Percentiles rank a stretch among this genome's conserved stretches.
Conservation (phyloP, 2,329 filamentous ascomycete genomes). For the Fusarium kyushuense region DNA sequence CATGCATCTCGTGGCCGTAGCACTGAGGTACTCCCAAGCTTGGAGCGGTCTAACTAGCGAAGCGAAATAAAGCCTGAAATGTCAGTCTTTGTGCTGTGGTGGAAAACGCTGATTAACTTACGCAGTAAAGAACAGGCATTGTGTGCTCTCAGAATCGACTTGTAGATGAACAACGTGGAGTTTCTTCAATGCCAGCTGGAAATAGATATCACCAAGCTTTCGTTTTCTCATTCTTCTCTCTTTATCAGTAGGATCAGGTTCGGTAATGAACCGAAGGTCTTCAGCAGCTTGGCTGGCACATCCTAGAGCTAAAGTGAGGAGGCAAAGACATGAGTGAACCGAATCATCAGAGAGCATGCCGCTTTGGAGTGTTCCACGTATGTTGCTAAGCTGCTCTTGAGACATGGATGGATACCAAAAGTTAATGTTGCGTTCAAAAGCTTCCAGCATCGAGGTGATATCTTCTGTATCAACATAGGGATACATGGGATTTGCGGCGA, state of each 20-base stretch:
- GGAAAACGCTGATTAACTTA: constrained; percentile 43
- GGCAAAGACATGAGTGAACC: constrained; percentile 56
- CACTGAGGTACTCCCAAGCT: constrained; percentile 64
- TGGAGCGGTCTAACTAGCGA: constrained; percentile 64
- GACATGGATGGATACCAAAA: constrained; percentile 67
- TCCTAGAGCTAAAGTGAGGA: constrained; percentile 62
- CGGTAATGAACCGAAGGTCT: constrained; percentile 41
- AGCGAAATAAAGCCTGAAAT: constrained; percentile 59
- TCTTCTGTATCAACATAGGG: constrained; percentile 59
- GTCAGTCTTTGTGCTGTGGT: accelerated
- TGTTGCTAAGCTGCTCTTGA: constrained; percentile 51
- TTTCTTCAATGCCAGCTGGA: constrained; percentile 60
- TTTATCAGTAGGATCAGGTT: constrained; percentile 44
- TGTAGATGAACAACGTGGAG: constrained; percentile 61
- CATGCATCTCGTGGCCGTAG: constrained; percentile 63
- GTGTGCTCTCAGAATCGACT: constrained; percentile 59
- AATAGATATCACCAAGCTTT: constrained; percentile 58
- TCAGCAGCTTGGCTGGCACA: constrained; percentile 58
- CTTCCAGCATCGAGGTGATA: constrained; percentile 55
- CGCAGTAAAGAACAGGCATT: constrained; percentile 65
- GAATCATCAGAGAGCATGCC: constrained; percentile 55
- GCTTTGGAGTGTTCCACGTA: constrained; percentile 50
- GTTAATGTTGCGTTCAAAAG: constrained; percentile 62
- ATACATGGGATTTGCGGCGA: constrained; percentile 53
- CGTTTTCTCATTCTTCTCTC: constrained; percentile 50